A percentile compares a stretch with the other conserved stretches of the same genome.
Conservation (phyloP, 805 yeast species). For the Lipomyces yamanashiensis region DNA sequence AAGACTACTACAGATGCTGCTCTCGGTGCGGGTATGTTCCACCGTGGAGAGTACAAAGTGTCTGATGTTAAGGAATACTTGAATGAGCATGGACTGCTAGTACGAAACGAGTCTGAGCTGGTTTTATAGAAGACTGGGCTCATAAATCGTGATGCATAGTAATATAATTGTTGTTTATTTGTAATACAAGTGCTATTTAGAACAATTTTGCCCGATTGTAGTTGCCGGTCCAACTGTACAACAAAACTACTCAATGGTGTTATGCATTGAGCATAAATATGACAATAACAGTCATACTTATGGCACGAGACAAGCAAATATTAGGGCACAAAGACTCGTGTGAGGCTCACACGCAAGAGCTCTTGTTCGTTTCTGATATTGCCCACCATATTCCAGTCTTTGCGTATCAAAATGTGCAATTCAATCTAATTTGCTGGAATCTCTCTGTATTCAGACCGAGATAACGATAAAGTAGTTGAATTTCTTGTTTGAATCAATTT, state of each 20-base stretch:
- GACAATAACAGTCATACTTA: not conserved
- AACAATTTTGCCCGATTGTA: no score
- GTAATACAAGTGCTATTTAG: no score
- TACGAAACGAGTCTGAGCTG: conserved; percentile 52
- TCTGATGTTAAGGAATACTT: conserved; percentile 77
- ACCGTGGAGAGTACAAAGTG: conserved; percentile 90
- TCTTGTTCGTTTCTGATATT: conserved; percentile 3
- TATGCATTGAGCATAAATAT: no score
- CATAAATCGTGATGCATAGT: not conserved
- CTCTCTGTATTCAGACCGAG: not conserved
- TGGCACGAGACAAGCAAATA: not conserved
- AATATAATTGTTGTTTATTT: no score
- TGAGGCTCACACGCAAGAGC: conserved; percentile 3
- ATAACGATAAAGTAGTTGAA: no score
- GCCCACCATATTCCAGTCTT: not conserved
- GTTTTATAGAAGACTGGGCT: not conserved
- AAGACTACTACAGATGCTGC: conserved; percentile 93
- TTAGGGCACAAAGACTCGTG: not conserved
- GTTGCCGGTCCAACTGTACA: no score
- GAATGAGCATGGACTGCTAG: conserved; percentile 63
- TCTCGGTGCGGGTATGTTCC: conserved; percentile 98
- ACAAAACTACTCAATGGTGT: no score
- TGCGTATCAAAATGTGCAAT: not conserved
- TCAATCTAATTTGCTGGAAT: not conserved
- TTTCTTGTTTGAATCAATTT: not conserved